phyloP scores from a whole-genome alignment of 495 filamentous ascomycete species.

The Lentithecium fluviatile region DNA sequence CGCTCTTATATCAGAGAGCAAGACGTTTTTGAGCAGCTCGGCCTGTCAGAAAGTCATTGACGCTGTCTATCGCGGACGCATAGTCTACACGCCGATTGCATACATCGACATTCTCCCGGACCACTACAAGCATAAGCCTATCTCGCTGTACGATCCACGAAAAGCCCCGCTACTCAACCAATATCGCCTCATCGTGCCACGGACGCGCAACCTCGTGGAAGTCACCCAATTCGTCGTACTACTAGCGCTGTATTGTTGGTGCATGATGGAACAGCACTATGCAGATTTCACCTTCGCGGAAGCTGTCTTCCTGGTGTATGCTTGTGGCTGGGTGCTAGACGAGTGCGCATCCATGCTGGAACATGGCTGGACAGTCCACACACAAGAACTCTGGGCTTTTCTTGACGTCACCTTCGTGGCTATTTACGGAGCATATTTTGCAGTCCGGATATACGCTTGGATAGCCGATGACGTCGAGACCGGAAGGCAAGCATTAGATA shows the following conservation, averaged over 20 bases:
- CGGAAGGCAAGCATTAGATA: slow-evolving; percentile 61
- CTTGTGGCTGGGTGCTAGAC: slow-evolving; percentile 69
- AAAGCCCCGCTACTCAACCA: slow-evolving; percentile 68
- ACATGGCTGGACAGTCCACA: slow-evolving; percentile 73
- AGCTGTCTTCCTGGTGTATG: slow-evolving; percentile 61
- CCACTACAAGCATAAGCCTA: slow-evolving; percentile 69
- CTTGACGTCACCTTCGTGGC: slow-evolving; percentile 65
- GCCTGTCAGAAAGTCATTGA: slow-evolving; percentile 70
- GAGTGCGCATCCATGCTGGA: slow-evolving; percentile 70
- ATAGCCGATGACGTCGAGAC: slow-evolving; percentile 42
- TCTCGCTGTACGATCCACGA: slow-evolving; percentile 66
- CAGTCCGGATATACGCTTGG: slow-evolving; percentile 59
- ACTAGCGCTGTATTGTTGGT: slow-evolving; percentile 59
- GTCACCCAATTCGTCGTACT: slow-evolving; percentile 65
- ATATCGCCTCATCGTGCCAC: slow-evolving; percentile 69
- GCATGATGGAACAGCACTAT: slow-evolving; percentile 60
- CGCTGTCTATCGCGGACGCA: slow-evolving; percentile 64
- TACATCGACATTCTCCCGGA: slow-evolving; percentile 73
- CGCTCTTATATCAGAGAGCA: slow-evolving; percentile 67
- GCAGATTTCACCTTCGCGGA: slow-evolving; percentile 53
- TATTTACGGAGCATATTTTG: slow-evolving; percentile 61
- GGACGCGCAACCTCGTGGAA: slow-evolving; percentile 66
- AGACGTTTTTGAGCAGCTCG: slow-evolving; percentile 63
- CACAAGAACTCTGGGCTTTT: slow-evolving; percentile 77
- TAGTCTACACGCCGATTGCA: slow-evolving; percentile 68